Evolutionary conservation across 805 yeast species (phyloP), one percentile per base, ranked within the genome.

Genomic region (Scheffersomyces ergatensis): DNA sequence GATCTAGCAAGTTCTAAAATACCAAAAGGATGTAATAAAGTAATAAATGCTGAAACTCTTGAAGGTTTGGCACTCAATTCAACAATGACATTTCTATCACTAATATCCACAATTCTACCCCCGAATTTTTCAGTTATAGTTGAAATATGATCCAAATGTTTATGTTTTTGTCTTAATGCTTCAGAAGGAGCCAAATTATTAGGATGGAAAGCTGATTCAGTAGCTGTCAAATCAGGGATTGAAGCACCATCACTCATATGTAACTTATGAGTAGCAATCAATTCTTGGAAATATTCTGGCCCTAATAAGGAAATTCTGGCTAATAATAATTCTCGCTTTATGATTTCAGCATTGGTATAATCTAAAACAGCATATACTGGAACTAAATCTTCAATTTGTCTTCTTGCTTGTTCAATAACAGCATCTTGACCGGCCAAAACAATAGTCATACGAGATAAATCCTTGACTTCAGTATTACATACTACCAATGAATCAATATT

Each of bases 301-400:
- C 99, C 99, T 54, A 93, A 74, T 46, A 93, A 74, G 6, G 97
- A 89, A 36, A 93, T 84, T 72, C 97, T 82, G 25, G 96, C 96
- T 57, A 93, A 73, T 42, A 93, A 74, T 55, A 93, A 76, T 72
- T 93, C 99, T 64, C 99, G 81, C 63, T 83, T 80, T 62, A 93
- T 88, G 55, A 89, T 87, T 58, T 92, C 88, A 19, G 96, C 82
- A 55, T 87, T 79, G 38, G 96, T 77, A 72, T 93, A 93, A 67
- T 93, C 97, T 61, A 93, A 75, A 29, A 93, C 99, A 4, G 98
- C 99, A 70, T 95, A 93, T 23, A 93, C 98, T 5, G 99, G 98
- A 26, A 93, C 99, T 60, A 93, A 78, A 58, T 93, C 97, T 70
- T 93, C 99, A 46, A 93, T 85, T 67, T 93, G 99, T 66, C 97